Evolutionary conservation across 2,329 filamentous ascomycete genomes (phyloP), one percentile per base, ranked within the genome.

Genomic region (Neonectria faginata): DNA sequence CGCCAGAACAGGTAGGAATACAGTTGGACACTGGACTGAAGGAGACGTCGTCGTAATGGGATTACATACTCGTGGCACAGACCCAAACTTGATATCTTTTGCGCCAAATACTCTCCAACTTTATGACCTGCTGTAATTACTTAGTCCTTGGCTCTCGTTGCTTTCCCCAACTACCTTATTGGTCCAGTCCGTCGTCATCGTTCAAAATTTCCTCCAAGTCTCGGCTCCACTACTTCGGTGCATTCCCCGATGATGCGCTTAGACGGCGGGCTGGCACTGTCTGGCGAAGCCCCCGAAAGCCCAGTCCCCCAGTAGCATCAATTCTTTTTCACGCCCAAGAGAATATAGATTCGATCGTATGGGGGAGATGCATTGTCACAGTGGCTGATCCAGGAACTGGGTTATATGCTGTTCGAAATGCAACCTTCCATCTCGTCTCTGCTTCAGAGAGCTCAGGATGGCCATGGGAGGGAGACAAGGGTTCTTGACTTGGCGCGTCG

Each of bases 31-130:
- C 57, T 58, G 55, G 61, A 59, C 65, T 62, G 48, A 61, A 45
- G 42, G 22, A 50, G 65, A 63, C 63, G 36, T 9, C 44, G 57
- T 36, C 51, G 69, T 67, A 70, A 70, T 67, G 47, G 53, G 67
- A 69, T 73, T 57, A 47, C 59, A 72, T 64, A 65, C 53, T 50
- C 27, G 14, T 56, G 33, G 50, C 63, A 57, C 62, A 48, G n/a
- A 41, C 41, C 65, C 60, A 63, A 56, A 60, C 55, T 45, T 31
- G 18, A 67, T 71, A 68, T 66, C 39, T 54, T 45, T 63, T 60
- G n/a, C 53, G 62, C 56, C n/a, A 48, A 36, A 44, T 58, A 39
- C 29, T 58, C 48, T 51, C 56, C 16, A 12, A 22, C 10, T n/a
- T 20, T 42, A 42, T 42, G 16, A 42, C 39, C 39, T 20, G n/a